A percentile compares a stretch with the other conserved stretches of the same genome.
Evolutionary conservation across 1,284 basidiomycete genomes (phyloP).

Genomic region (Cryptococcus sp.): DNA sequence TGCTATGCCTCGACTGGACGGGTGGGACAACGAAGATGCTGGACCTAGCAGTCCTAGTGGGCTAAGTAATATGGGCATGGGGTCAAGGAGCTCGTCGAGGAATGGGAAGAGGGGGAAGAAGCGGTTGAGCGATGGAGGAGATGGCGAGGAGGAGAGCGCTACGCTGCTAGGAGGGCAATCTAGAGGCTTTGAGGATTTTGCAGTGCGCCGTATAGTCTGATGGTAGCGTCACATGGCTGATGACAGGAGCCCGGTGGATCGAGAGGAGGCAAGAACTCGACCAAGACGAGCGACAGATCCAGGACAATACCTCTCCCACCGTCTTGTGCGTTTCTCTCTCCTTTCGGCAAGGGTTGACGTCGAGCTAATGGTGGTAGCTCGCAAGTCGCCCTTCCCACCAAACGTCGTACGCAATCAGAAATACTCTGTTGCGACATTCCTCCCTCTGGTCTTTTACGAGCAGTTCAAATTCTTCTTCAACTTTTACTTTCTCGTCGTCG

Average conservation of each 20-base stretch:
- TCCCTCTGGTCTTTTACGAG: constrained; percentile 95
- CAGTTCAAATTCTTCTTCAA: constrained; percentile 99
- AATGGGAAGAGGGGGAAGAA: constrained; percentile 20
- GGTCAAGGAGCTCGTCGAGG: constrained; percentile 15
- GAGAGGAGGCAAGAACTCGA: too few species aligned
- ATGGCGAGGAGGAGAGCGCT: constrained; percentile 14
- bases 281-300: constrained; percentile 58
- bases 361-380: constrained; percentile 14
- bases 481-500: constrained; percentile 95
- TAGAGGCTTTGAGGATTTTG: not conserved
- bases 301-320: constrained; percentile 71
- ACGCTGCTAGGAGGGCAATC: constrained; percentile 8
- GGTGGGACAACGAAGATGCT: not conserved
- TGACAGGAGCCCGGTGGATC: not conserved
- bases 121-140: constrained; percentile 30
- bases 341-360: not conserved
- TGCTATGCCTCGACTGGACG: not conserved
- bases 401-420: constrained; percentile 97
- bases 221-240: not conserved
- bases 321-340: constrained; percentile 52
- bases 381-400: constrained; percentile 49
- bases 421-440: constrained; percentile 89
- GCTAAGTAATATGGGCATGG: not conserved
- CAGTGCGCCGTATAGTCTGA: too few species aligned
- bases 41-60: not conserved